Percentiles rank a stretch among this genome's conserved stretches.
Conservation (phyloP, 73 alveolate species). For the Tetrahymena malaccensis region DNA sequence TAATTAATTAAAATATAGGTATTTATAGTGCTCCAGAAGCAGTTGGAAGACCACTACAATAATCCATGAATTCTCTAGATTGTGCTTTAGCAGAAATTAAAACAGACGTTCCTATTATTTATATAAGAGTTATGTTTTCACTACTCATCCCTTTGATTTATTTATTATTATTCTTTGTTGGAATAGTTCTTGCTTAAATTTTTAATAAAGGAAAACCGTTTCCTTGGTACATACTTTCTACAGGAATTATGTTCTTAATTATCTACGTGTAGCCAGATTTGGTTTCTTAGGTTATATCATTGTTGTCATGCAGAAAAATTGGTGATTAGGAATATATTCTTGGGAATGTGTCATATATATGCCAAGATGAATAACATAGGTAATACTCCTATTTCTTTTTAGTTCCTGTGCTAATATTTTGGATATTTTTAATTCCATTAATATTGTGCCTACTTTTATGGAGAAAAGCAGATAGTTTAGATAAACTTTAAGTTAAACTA, state of each 20-base stretch:
- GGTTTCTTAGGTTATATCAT: not conserved
- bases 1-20: not conserved
- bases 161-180: not conserved
- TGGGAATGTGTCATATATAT: not conserved
- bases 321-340: not conserved
- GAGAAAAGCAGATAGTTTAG: not conserved
- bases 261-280: not conserved
- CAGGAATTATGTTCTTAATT: not conserved
- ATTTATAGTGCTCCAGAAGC: not conserved
- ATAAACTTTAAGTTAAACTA: not conserved
- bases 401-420: not conserved
- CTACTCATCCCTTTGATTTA: not conserved
- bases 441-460: not conserved
- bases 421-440: not conserved
- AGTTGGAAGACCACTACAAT: not conserved
- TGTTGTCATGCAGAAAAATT: not conserved
- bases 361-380: not conserved
- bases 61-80: not conserved
- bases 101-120: not conserved
- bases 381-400: not conserved
- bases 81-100: not conserved
- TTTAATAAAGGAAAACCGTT: not conserved
- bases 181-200: not conserved
- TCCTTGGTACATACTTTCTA: not conserved
- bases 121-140: not conserved